Evolutionary conservation across 2,329 filamentous ascomycete species (phyloP), one percentile per base, ranked within the genome.

Genomic region (Cyphellophora europaea): DNA sequence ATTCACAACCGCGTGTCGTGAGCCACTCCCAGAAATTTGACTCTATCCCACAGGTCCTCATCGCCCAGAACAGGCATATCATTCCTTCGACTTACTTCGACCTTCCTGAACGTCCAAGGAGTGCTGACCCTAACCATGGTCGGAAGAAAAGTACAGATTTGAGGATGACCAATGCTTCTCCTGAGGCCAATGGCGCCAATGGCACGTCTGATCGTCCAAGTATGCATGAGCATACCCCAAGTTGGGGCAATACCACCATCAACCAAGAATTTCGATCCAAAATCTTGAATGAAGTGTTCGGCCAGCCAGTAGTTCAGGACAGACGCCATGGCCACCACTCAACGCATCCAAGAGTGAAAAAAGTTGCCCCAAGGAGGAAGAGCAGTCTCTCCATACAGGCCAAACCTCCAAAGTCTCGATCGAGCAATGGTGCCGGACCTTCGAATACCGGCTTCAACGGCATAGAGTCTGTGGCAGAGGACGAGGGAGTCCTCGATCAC

Each of bases 61-160:
- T 95, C 42, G 84, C 89, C 52, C 88, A 95, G 55, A 96, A 96
- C 54, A 77, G 82, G 45, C 89, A 96, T 53, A 93, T 96, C 39
- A 77, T 95, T 27, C 89, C 89, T 2, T 77, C 85, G 30, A 84
- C 83, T 50, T 69, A 95, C 17, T 80, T 95, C 32, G 75, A 78
- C 35, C 69, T 79, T 12, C 67, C 77, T 19, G 67, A 59, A 33
- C 49, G 59, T 38, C 55, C 58, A n/a, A 50, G 51, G 18, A 56
- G 56, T 13, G 48, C 54, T 5, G 54, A 60, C 38, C 53, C 52
- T 3, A 42, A 40, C 19, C 45, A 49, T 30, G 42, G 41, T n/a
- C 41, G 45, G 3, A 36, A 41, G 15, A 38, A 28, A 19, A 49
- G 42, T 25, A 33, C 37, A 11, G 38, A 43, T 14, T 35, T 40